Base-by-base conservation (phyloP, 192 early-diverging fungal species). In the Coemansia sp. region DNA sequence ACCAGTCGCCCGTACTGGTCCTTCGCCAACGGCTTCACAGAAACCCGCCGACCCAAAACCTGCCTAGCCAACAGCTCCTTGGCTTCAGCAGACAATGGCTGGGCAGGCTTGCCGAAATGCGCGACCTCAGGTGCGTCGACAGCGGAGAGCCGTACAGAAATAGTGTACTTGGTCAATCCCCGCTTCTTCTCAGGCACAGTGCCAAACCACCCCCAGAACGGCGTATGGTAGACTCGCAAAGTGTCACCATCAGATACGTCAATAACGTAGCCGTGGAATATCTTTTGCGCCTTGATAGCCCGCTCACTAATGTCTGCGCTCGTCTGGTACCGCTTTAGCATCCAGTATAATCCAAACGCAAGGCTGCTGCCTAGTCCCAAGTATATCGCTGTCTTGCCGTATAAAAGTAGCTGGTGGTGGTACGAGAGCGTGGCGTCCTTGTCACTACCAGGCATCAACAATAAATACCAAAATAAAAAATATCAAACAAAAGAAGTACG, bases 1-100 rank as follows among this genome's bases (percentile, higher is more conserved):
- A 84, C 81, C 4, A 84, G 45, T 1, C 81, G 37, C 4, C 81
- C 73, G 27, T 84, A 84, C 77, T 84, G 81, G 77, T 84, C 81
- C 37, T 73, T 73, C 15, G 76, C 68, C 67, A 78, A 53, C 25
- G 77, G 81, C 64, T 68, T 66, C 4, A 84, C 41, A 8, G 5
- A 6, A 36, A 36, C 34, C 5, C 1, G 67, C 62, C 3, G 78
- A 14, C 68, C 70, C 11, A 69, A 59, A 29, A 84, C 61, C 50
- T 75, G 76, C 38, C n/a, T 21, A 5, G 66, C 38, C 67, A 84
- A 27, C 38, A 58, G 34, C 42, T 84, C 70, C 67, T 76, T 75
- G 37, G 81, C 76, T 58, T 84, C 77, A 1, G 67, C 66, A 2
- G 81, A 78, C 57, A 84, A 45, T 44, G 81, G 73, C 63, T 84